Evolutionary conservation across 2,329 filamentous ascomycete species (phyloP), one percentile per base, ranked within the genome.

Genomic region (Stachybotrys chlorohalonatus): DNA sequence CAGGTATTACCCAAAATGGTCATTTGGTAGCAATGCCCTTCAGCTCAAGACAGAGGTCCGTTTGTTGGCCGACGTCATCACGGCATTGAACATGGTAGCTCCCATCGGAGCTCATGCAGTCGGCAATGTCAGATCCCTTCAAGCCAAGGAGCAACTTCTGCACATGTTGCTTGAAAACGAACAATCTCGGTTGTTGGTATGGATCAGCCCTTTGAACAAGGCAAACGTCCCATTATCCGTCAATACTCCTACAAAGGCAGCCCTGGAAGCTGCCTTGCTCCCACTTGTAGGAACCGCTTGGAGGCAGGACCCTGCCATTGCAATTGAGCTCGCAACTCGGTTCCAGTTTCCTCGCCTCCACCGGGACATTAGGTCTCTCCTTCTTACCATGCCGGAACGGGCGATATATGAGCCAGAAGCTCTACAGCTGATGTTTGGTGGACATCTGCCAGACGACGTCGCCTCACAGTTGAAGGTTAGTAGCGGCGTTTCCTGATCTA

Each of bases 11-110:
- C 90, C 92, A 13, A 83, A 85, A 60, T 99, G 94, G 93, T 95
- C 94, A 0, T 97, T 94, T 70, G 94, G 94, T 55, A 94, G 93
- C 63, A 99, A 96, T 66, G 82, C 89, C 51, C 74, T 99, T 15
- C 94, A 99, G 67, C 77, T 97, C 52, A 97, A 95, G 74, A 93
- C 95, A 0, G 94, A 99, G 71, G 83, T 90, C 39, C 87, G 87
- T 60, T 75, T 96, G 16, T 80, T 97, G 46, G 79, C 80, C 7
- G 91, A 96, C 66, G 85, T 96, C 42, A 75, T 86, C 51, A 68
- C 73, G 11, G 81, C 85, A 13, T 72, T 99, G 57, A 83, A 84
- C 58, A 77, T 74, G 3, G 80, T 91, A 11, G 76, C 81, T 1
- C 76, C 75, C 56, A 81, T 89, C 42, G 86, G 83, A 5, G 68